Evolutionary conservation across 352 stramenopile genomes (phyloP).

Genomic region (Phytophthora chlamydospora): DNA sequence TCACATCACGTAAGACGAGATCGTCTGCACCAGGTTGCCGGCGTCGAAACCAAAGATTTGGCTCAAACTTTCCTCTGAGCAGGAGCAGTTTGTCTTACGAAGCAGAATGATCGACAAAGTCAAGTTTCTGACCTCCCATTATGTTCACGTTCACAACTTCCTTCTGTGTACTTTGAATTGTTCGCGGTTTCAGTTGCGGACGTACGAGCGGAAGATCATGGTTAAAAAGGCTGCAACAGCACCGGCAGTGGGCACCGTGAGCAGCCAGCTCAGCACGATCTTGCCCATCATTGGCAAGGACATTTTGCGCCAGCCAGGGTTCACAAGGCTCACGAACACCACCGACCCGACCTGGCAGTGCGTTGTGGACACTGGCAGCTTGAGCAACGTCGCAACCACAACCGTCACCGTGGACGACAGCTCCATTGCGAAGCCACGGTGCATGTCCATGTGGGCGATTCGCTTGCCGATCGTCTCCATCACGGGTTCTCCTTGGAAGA

Average conservation of each 20-base stretch:
- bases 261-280: conserved; percentile 32
- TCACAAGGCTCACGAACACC: conserved; percentile 45
- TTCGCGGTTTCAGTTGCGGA: conserved; percentile 11
- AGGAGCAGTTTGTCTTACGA: too few species aligned
- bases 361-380: conserved; percentile 60
- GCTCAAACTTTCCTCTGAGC: too few species aligned
- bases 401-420: conserved; percentile 69
- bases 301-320: conserved; percentile 30
- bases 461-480: conserved; percentile 62
- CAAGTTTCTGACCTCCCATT: too few species aligned
- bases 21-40: too few species aligned
- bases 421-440: conserved; percentile 75
- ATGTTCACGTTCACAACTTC: too few species aligned
- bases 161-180: too few species aligned
- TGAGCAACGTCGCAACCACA: conserved; percentile 50
- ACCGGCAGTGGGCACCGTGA: conserved; percentile 36
- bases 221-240: conserved; percentile 24
- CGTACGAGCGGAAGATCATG: conserved; percentile 25
- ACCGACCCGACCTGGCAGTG: conserved; percentile 73
- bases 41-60: background rate
- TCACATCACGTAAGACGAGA: background rate
- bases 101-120: too few species aligned
- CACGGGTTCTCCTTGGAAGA: conserved; percentile 67
- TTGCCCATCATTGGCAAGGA: conserved; percentile 29
- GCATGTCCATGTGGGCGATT: conserved; percentile 60